These are phyloP conservation scores for Penstemon barbatus DNA, from an alignment of 257 asterid genomes.

Conservation along the genomic window DNA sequence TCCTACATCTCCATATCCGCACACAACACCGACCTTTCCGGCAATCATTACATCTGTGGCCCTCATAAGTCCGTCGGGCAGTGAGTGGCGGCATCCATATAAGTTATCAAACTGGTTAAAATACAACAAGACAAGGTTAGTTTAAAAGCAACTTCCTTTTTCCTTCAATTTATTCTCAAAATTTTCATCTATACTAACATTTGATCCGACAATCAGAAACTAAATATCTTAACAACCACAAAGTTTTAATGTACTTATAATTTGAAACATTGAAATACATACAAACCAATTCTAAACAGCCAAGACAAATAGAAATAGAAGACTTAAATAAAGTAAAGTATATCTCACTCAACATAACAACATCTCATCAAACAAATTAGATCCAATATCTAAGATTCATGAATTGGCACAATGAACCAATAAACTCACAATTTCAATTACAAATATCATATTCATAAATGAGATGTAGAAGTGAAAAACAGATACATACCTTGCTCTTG, in stretches of 20 bases:
- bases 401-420: background rate
- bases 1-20: background rate
- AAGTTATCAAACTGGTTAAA: background rate
- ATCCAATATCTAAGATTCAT: background rate
- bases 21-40: background rate
- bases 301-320: background rate
- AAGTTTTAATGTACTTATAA: background rate
- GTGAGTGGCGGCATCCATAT: slow-evolving; percentile 5
- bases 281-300: no score
- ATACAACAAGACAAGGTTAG: background rate
- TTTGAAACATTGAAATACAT: no score
- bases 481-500: background rate
- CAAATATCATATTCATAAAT: no score
- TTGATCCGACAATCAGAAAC: background rate
- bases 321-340: background rate
- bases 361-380: background rate
- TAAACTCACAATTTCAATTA: no score
- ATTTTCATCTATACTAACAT: background rate
- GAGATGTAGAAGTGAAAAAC: background rate
- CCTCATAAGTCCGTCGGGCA: background rate
- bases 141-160: background rate
- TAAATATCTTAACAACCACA: background rate
- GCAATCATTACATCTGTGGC: background rate
- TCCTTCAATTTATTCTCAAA: background rate
- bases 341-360: background rate